Conservation (phyloP, 2,329 filamentous ascomycete genomes). For the Fusarium fujikuroi region DNA sequence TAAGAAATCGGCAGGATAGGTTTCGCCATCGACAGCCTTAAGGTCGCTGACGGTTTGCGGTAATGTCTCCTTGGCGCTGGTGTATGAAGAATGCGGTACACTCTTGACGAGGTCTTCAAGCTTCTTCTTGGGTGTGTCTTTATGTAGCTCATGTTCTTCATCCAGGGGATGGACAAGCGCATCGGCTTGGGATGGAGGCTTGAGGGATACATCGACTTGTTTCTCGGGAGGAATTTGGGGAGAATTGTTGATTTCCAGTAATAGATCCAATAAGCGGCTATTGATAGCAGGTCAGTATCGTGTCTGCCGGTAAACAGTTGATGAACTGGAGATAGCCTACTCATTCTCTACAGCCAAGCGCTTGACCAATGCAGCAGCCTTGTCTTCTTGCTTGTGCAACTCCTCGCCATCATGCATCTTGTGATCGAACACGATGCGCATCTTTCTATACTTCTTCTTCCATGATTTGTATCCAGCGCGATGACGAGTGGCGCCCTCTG, state of each 20-base stretch:
- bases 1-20: constrained; percentile 73
- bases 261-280: constrained; percentile 87
- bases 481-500: constrained; percentile 56
- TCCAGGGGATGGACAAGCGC: constrained; percentile 48
- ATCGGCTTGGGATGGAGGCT: constrained; percentile 56
- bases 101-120: constrained; percentile 62
- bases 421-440: constrained; percentile 81
- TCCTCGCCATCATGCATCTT: constrained; percentile 84
- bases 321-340: constrained; percentile 62
- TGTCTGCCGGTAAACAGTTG: not conserved
- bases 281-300: constrained; percentile 27
- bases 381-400: constrained; percentile 83
- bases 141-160: constrained; percentile 51
- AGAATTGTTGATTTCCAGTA: constrained; percentile 89
- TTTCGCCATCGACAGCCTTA: constrained; percentile 60
- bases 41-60: constrained; percentile 65
- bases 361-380: constrained; percentile 82
- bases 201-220: constrained; percentile 75
- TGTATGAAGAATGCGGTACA: constrained; percentile 63
- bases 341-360: constrained; percentile 92
- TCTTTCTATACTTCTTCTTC: constrained; percentile 97
- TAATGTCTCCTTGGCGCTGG: constrained; percentile 70
- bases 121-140: constrained; percentile 58
- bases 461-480: constrained; percentile 71
- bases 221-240: constrained; percentile 79